phyloP scores from a whole-genome alignment of 2,329 filamentous ascomycete genomes.

The Aspergillus viridinutans region DNA sequence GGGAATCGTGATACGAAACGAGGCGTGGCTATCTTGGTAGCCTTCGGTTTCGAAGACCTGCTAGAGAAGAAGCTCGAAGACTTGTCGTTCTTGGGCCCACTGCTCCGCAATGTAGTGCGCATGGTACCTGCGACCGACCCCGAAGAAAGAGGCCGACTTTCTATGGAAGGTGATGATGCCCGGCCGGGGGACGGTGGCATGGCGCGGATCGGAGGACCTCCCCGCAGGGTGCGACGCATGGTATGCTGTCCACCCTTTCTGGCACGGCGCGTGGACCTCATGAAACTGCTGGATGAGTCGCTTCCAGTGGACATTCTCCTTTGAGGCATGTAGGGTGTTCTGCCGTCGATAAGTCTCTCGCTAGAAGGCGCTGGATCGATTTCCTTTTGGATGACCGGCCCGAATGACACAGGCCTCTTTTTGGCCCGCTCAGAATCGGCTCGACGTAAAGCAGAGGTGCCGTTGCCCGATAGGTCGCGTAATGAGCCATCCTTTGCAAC shows the following conservation, averaged over 20 bases:
- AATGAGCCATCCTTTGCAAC: constrained; percentile 2
- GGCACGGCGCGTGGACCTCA: constrained; percentile 52
- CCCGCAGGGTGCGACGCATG: constrained; percentile 73
- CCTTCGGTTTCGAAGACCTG: constrained; percentile 30
- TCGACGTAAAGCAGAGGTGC: background rate
- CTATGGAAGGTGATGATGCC: constrained; percentile 59
- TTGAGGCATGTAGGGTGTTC: constrained; percentile 29
- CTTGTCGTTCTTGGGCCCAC: constrained; percentile 40
- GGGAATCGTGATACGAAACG: constrained; percentile 49
- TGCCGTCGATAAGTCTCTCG: constrained; percentile 5
- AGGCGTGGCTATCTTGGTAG: constrained; percentile 20
- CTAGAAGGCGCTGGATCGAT: constrained; percentile 4
- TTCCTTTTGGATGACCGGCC: constrained; percentile 15
- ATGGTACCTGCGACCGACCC: constrained; percentile 41
- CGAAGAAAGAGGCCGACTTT: constrained; percentile 45
- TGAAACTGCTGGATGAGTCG: constrained; percentile 73
- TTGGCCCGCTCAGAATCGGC: constrained; percentile 5
- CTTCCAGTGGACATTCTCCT: constrained; percentile 62
- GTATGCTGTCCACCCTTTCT: constrained; percentile 49
- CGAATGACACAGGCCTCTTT: constrained; percentile 22
- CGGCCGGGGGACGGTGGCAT: constrained; percentile 38
- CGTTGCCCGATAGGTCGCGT: constrained; percentile 4
- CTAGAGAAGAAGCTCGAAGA: constrained; percentile 40
- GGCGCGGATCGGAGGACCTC: constrained; percentile 34
- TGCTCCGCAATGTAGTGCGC: constrained; percentile 48